phyloP scores from a whole-genome alignment of 1,284 basidiomycete species.

The Microbotryum saponariae region DNA sequence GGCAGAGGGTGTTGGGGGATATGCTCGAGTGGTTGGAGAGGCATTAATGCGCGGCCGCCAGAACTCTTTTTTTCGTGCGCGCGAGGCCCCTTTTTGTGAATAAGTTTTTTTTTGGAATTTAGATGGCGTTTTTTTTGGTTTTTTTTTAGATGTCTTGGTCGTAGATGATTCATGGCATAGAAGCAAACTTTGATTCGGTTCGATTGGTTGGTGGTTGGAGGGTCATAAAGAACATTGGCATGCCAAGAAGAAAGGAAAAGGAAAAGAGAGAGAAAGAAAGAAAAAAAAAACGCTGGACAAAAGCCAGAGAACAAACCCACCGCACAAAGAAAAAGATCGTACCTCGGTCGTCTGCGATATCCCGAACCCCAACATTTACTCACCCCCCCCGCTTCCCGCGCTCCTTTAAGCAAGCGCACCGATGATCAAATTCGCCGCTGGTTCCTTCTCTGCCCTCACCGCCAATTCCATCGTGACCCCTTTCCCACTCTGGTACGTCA shows the following conservation, averaged over 20 bases:
- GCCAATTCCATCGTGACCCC: slow-evolving; percentile 93
- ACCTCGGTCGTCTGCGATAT: neutral
- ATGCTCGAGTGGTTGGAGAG: slow-evolving; percentile 34
- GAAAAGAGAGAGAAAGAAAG: too few species aligned
- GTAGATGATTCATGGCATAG: too few species aligned
- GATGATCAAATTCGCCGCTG: slow-evolving; percentile 76
- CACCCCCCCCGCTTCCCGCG: neutral
- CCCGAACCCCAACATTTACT: too few species aligned
- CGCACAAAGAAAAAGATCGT: neutral
- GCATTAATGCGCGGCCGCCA: slow-evolving; percentile 1
- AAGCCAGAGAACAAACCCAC: neutral
- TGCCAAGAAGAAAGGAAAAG: neutral
- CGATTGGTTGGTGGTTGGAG: too few species aligned
- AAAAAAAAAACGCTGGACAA: neutral
- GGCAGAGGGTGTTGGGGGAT: slow-evolving; percentile 32
- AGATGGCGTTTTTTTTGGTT: too few species aligned
- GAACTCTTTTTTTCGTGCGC: too few species aligned
- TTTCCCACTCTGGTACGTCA: slow-evolving; percentile 82
- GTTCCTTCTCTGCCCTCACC: slow-evolving; percentile 85
- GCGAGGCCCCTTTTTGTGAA: too few species aligned
- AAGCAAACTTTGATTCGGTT: too few species aligned
- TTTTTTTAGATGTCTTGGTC: neutral
- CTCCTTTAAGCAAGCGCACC: slow-evolving; percentile 60
- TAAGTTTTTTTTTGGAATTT: too few species aligned
- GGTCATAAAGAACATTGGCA: neutral